Evolutionary conservation across 176 grass and related monocot species (phyloP), one percentile per base, ranked within the genome.

Genomic region (Zoysia pacifica): DNA sequence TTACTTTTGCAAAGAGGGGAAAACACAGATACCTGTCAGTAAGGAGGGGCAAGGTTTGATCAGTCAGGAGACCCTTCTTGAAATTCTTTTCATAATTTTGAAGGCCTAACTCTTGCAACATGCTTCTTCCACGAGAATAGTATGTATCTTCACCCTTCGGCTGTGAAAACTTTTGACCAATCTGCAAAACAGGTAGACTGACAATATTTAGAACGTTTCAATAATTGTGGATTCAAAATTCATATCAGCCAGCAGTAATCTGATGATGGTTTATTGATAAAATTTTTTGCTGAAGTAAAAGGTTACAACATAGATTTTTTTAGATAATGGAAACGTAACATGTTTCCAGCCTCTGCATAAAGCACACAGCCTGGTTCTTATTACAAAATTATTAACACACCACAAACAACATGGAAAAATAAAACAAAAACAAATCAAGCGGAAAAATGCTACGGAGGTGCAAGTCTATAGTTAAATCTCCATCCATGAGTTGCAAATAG

Each of bases 51-150:
- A 99, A 83, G 51, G 96, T 99, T 81, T 66, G 76, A 93, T 99
- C 96, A 56, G 86, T 93, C 42, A 99, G 84, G 71, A 99, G 88
- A 52, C 96, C 96, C 77, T 90, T 99, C 86, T 95, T 95, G 84
- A 99, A 95, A 82, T 99, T 93, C 72, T 93, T 99, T 65, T 95
- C 96, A 73, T 99, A 99, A 67, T 93, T 99, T 79, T 99, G 86
- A 69, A 99, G 96, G 65, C 96, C 93, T 80, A 99, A 82, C 56
- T 72, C 81, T 19, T 83, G 81, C 80, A 99, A 56, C 86, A 99
- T 93, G 79, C 77, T 87, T 91, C 73, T 95, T 84, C 76, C 85
- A 82, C 47, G 84, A 58, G 92, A 89, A 62, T 99, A 99, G 75
- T 84, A 84, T 5, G 83, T 20, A 80, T 99, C 96, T 65, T 95